Evolutionary conservation across 306 rosid genomes (phyloP).

Genomic region (Medicago ruthenica): DNA sequence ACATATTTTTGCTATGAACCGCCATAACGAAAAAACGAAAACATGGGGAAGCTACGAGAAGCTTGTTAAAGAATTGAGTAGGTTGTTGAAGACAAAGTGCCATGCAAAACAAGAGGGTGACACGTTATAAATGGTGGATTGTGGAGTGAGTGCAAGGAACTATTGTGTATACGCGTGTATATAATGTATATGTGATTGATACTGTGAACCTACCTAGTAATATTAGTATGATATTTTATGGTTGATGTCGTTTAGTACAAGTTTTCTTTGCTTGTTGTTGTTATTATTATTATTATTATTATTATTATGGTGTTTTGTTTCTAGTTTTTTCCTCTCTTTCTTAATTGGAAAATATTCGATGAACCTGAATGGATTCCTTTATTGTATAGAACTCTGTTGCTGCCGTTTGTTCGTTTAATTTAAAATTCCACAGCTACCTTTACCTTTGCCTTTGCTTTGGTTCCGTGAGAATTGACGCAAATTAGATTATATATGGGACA

Average conservation of each 20-base stretch:
- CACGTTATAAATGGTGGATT: slow-evolving; percentile 32
- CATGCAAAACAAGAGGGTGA: slow-evolving; percentile 45
- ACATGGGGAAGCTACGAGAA: background rate
- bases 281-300: background rate
- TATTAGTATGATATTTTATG: background rate
- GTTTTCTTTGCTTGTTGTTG: background rate
- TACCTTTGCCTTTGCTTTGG: background rate
- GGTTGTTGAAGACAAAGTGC: background rate
- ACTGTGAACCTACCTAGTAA: background rate
- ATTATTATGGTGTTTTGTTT: background rate
- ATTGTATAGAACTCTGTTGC: background rate
- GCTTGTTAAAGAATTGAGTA: background rate
- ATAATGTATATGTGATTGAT: background rate
- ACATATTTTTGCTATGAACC: background rate
- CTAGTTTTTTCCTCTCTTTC: background rate
- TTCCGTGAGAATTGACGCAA: background rate
- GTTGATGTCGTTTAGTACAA: background rate
- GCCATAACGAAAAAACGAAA: slow-evolving; percentile 8
- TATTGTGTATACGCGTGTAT: slow-evolving; percentile 6
- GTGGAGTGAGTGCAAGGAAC: background rate
- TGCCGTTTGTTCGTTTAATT: background rate
- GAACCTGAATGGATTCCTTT: background rate
- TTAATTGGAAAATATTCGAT: background rate
- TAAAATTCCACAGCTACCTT: background rate
- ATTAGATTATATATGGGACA: background rate